These are phyloP conservation scores for Strobilomyces dryophilus DNA, from an alignment of 768 basidiomycete genomes.

Conservation along the genomic window DNA sequence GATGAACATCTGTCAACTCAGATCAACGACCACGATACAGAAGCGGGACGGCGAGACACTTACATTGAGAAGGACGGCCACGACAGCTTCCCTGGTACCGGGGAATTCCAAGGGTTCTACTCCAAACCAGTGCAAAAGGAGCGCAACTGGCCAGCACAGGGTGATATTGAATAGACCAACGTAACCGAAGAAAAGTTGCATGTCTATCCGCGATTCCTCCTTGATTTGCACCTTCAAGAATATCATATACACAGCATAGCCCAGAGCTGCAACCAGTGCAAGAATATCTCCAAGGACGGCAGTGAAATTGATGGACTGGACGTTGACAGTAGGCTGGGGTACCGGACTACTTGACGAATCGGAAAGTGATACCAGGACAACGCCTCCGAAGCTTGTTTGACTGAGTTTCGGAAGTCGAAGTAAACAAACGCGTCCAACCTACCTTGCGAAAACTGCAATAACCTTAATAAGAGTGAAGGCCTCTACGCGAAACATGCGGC, in stretches of 20 bases:
- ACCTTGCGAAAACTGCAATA: slow-evolving; percentile 78
- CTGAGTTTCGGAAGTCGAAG: slow-evolving; percentile 4
- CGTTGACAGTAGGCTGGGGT: slow-evolving; percentile 9
- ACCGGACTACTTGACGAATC: slow-evolving; percentile 47
- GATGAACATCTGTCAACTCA: slow-evolving; percentile 63
- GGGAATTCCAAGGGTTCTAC: slow-evolving; percentile 77
- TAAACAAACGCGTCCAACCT: slow-evolving; percentile 9
- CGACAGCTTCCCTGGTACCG: slow-evolving; percentile 41
- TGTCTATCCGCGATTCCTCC: slow-evolving; percentile 78
- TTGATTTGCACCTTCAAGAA: slow-evolving; percentile 85
- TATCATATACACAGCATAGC: slow-evolving; percentile 86
- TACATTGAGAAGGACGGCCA: slow-evolving; percentile 55
- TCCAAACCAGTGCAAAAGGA: slow-evolving; percentile 70
- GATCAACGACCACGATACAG: neutral
- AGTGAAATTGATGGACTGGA: slow-evolving; percentile 20
- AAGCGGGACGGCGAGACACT: slow-evolving; percentile 15
- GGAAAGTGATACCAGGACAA: slow-evolving; percentile 83
- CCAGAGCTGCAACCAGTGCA: slow-evolving; percentile 81
- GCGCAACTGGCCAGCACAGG: slow-evolving; percentile 68
- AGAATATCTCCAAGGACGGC: slow-evolving; percentile 68
- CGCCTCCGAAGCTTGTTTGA: slow-evolving; percentile 65
- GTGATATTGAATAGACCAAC: slow-evolving; percentile 86
- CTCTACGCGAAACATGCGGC: slow-evolving; percentile 81
- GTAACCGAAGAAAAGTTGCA: slow-evolving; percentile 94
- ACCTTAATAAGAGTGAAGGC: slow-evolving; percentile 67